These are phyloP conservation scores for Erodium trifolium DNA, from an alignment of 441 rosid species.

Conservation along the genomic window DNA sequence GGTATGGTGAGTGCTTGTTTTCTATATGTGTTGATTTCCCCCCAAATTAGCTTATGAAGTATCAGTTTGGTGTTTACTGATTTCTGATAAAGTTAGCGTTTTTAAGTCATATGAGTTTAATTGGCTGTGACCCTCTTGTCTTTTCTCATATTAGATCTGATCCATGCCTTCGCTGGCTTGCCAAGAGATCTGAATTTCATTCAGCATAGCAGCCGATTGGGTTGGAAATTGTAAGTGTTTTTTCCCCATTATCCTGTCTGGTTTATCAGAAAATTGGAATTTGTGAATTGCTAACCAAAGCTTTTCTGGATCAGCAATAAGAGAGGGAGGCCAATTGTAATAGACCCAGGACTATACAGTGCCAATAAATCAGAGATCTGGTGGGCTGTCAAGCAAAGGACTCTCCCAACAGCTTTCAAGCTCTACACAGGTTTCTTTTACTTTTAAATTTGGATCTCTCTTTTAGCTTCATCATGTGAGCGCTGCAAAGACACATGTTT, in stretches of 20 bases:
- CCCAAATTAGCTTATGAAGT: too few relatives aligned
- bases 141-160: conserved; percentile 60
- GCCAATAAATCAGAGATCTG: conserved; percentile 72
- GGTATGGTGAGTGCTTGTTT: conserved; percentile 64
- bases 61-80: neutral
- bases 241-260: neutral
- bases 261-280: neutral
- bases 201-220: conserved; percentile 67
- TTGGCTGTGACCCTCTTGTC: neutral
- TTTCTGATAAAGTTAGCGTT: neutral
- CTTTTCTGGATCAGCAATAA: conserved; percentile 41
- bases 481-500: neutral
- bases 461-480: neutral
- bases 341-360: conserved; percentile 83
- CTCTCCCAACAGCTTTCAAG: conserved; percentile 84
- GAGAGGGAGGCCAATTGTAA: conserved; percentile 74
- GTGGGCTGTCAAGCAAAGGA: conserved; percentile 68
- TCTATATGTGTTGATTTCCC: too few relatives aligned
- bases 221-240: conserved; percentile 70
- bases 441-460: neutral
- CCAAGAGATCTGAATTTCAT: conserved; percentile 85
- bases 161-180: conserved; percentile 63
- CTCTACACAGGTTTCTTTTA: conserved; percentile 63
- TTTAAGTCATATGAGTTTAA: neutral
- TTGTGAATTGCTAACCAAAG: neutral